Conservation (phyloP, 2,329 filamentous ascomycete species). For the Atkinsonella hypoxylon region DNA sequence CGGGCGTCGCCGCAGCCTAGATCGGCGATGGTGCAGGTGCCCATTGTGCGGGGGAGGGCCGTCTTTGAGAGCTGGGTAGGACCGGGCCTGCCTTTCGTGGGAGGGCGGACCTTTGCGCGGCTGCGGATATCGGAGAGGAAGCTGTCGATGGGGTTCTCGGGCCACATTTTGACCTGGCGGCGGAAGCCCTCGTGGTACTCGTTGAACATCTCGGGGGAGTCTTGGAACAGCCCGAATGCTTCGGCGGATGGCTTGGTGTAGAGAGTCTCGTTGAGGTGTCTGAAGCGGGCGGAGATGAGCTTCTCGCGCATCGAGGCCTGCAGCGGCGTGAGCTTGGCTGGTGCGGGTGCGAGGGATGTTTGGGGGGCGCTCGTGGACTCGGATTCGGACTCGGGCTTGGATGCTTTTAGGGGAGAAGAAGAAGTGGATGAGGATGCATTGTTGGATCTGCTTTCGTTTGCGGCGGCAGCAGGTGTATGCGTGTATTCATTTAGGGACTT, state of each 20-base stretch:
- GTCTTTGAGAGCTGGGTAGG: slow-evolving; percentile 18
- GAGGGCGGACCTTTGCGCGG: slow-evolving; percentile 45
- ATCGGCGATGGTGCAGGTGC: slow-evolving; percentile 72
- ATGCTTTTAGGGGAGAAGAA: slow-evolving; percentile 7
- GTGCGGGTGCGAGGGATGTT: slow-evolving; percentile 28
- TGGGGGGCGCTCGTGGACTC: slow-evolving; percentile 13
- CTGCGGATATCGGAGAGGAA: slow-evolving; percentile 63
- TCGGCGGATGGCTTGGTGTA: slow-evolving; percentile 84
- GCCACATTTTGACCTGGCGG: slow-evolving; percentile 91
- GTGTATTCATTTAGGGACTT: slow-evolving; percentile 10
- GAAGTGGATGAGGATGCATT: slow-evolving; percentile 1
- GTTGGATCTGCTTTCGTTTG: slow-evolving; percentile 9
- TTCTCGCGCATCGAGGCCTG: slow-evolving; percentile 93
- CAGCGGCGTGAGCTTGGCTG: slow-evolving; percentile 69
- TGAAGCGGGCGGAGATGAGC: slow-evolving; percentile 88
- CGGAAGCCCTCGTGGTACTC: slow-evolving; percentile 97
- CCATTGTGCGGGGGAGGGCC: slow-evolving; percentile 60
- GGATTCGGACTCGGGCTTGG: slow-evolving; percentile 7
- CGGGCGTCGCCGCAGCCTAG: slow-evolving; percentile 87
- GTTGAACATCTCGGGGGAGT: slow-evolving; percentile 83
- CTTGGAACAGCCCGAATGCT: slow-evolving; percentile 70
- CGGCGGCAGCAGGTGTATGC: slow-evolving; percentile 6
- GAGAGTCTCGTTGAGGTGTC: slow-evolving; percentile 90
- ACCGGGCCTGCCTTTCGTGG: slow-evolving; percentile 18
- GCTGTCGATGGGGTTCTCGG: slow-evolving; percentile 85